Conservation (phyloP, 768 basidiomycete genomes). For the Paxillus rubicundulus region DNA sequence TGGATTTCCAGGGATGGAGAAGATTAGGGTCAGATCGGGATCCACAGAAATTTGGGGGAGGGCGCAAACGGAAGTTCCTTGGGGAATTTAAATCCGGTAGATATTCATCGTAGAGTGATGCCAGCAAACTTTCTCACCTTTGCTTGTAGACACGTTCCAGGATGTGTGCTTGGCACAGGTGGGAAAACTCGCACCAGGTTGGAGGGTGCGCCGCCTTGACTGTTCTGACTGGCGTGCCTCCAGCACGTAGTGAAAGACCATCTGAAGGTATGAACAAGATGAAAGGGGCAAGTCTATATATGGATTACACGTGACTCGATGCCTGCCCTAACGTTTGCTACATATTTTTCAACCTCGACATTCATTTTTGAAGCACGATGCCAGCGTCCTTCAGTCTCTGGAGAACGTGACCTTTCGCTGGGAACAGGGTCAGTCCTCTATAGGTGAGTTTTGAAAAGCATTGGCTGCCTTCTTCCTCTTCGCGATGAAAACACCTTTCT, state of each 20-base stretch:
- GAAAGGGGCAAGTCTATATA: too few species aligned
- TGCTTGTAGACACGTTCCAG: conserved; percentile 19
- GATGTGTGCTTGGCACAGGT: conserved; percentile 48
- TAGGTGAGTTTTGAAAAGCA: conserved; percentile 8
- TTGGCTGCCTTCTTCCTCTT: background rate
- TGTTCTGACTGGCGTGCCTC: conserved; percentile 26
- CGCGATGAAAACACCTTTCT: conserved; percentile 55
- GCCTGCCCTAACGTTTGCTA: too few species aligned
- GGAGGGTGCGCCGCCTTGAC: background rate
- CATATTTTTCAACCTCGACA: too few species aligned
- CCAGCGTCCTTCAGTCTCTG: too few species aligned
- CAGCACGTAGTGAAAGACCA: conserved; percentile 46
- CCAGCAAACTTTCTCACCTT: background rate
- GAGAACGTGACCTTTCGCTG: background rate
- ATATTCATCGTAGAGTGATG: background rate
- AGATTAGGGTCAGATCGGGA: too few species aligned
- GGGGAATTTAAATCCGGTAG: conserved; percentile 47
- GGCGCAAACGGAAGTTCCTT: conserved; percentile 31
- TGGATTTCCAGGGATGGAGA: too few species aligned
- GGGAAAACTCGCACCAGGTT: conserved; percentile 3
- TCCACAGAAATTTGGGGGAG: too few species aligned
- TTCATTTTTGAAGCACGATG: too few species aligned
- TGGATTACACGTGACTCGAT: too few species aligned
- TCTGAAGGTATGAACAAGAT: conserved; percentile 39
- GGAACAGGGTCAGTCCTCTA: background rate